Evolutionary conservation across 129 eudicot genomes (phyloP), one percentile per base, ranked within the genome.

Genomic region (Tanacetum coccineum): DNA sequence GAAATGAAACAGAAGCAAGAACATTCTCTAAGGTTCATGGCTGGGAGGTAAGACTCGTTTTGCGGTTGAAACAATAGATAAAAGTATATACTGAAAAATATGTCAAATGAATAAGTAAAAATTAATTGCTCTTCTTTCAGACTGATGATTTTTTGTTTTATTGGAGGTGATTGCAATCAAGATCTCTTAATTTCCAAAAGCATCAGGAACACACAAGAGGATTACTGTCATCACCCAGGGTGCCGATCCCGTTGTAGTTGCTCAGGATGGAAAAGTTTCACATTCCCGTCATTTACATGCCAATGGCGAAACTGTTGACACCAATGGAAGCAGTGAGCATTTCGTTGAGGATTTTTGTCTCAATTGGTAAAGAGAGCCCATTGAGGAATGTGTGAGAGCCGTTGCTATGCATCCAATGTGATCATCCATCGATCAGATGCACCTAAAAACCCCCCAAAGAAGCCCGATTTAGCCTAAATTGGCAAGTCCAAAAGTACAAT

Each of bases 281-380:
- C 42, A 32, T 78, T 74, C 95, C 96, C 0, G 88, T 93, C 21
- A 79, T 87, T 51, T 61, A 62, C 65, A 68, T 93, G 82, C 93
- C 96, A 13, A 89, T 86, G 67, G 99, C 89, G 75, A 93, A 93
- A 56, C 90, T 3, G 95, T 93, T 67, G 99, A 93, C 60, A 89
- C 99, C 73, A 93, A 93, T 47, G 99, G 96, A n/a, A 59, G 96
- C 96, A 70, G 98, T 63, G 98, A 91, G 98, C 98, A 13, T n/a
- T 91, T 91, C 49, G 98, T 91, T 55, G 98, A 8, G 98, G 98
- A 76, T 91, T 91, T 62, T 52, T 91, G 74, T 83, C 96, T 3
- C 96, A 91, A 20, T 71, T 91, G 89, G 79, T 68, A 70, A 81
- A 21, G 88, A 81, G 74, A 85, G 71, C 87, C 95, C 3, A 85